Percentiles rank a stretch among this genome's conserved stretches.
Evolutionary conservation across 495 filamentous ascomycete species (phyloP).

Genomic region (Rhypophila decipiens): DNA sequence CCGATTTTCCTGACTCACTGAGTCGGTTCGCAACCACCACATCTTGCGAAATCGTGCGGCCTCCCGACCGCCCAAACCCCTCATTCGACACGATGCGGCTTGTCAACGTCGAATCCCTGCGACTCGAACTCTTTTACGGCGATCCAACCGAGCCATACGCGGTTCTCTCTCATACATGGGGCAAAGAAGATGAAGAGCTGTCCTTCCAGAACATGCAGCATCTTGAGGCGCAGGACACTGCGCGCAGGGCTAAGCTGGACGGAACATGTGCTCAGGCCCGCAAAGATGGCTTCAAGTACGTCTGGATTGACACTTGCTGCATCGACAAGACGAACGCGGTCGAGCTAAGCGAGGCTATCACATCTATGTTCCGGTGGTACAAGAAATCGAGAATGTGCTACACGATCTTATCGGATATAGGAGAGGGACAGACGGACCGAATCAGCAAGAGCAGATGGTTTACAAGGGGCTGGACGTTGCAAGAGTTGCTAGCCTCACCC

Average conservation of each 20-base stretch:
- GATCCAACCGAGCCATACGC: slow-evolving; percentile 14
- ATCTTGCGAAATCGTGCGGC: too few relatives aligned
- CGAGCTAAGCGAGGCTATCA: slow-evolving; percentile 35
- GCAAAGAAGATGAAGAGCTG: slow-evolving; percentile 21
- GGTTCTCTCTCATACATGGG: slow-evolving; percentile 30
- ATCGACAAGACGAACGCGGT: slow-evolving; percentile 34
- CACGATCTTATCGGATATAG: slow-evolving; percentile 20
- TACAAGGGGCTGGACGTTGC: slow-evolving; percentile 6
- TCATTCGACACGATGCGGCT: not conserved
- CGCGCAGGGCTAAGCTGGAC: slow-evolving; percentile 12
- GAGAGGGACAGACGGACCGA: not conserved
- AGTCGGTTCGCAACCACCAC: too few relatives aligned
- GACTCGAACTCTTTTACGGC: not conserved
- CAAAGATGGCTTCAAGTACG: slow-evolving; percentile 15
- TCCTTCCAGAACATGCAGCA: slow-evolving; percentile 17
- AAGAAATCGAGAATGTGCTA: slow-evolving; percentile 22
- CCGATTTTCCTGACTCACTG: too few relatives aligned
- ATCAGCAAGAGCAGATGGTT: slow-evolving; percentile 24
- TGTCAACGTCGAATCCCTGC: not conserved
- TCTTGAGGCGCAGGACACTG: not conserved
- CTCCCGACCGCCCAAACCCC: too few relatives aligned
- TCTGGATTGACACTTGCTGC: slow-evolving; percentile 38
- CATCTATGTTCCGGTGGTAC: slow-evolving; percentile 41
- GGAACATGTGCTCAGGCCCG: slow-evolving; percentile 20
- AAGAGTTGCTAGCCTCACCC: slow-evolving; percentile 32